Evolutionary conservation across 2,329 filamentous ascomycete species (phyloP), one percentile per base, ranked within the genome.

Genomic region (Pyricularia grisea): DNA sequence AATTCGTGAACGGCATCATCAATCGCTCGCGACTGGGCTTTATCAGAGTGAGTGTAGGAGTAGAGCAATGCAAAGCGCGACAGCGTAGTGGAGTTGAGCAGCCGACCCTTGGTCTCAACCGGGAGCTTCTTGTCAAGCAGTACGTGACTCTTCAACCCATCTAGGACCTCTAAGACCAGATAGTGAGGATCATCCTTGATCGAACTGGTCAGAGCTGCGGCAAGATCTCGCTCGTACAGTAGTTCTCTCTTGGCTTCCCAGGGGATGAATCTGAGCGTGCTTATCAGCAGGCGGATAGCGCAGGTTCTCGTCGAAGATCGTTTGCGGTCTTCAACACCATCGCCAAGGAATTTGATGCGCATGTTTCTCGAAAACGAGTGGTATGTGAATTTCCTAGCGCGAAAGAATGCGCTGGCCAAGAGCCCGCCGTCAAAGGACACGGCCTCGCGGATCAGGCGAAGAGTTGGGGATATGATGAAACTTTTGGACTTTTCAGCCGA

Each of bases 391-490:
- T 92, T 89, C 73, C 93, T 87, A 36, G 89, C 89, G 68, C 90
- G 85, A 77, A 97, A 96, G 42, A 97, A 84, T 65, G 89, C 85
- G 73, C 88, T 89, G 31, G 94, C 92, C 69, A 93, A 84, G 61
- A 88, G 87, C 17, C 95, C 96, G 20, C 93, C 93, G 78, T 98
- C 94, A 72, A 97, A 91, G 68, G 85, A 88, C 20, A 92, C 87
- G n/a, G 94, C 85, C 79, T 99, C 94, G 67, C 90, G 92, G 70
- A 99, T 84, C 67, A 99, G 81, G 69, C 94, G 89, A 70, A 99
- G 81, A 28, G 92, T 94, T 0, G 95, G 94, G 2, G 93, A 95
- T 71, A 97, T 94, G 70, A 98, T 82, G 78, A 92, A 93, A 58
- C 93, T 93, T 76, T 96, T 97, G 66, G 88, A 85, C 78, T 93